Evolutionary conservation across 2,329 filamentous ascomycete species (phyloP).

Genomic region (Stagonosporopsis vannaccii): DNA sequence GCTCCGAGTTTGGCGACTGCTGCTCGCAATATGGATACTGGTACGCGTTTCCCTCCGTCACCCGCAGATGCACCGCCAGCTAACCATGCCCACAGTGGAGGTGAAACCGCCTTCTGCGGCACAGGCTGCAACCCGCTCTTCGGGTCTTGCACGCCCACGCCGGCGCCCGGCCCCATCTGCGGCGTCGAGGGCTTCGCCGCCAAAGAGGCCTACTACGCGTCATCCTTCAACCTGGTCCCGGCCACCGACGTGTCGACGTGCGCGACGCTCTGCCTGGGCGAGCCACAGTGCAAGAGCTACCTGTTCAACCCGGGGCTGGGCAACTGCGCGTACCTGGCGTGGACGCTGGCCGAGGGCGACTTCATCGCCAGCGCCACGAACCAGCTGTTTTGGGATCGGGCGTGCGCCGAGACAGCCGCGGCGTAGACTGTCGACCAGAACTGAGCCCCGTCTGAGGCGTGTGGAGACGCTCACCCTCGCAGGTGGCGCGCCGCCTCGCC

Average conservation of each 20-base stretch:
- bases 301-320: slow-evolving; percentile 17
- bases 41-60: not conserved
- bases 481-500: too few species aligned
- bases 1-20: slow-evolving; percentile 15
- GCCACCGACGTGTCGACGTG: slow-evolving; percentile 20
- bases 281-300: slow-evolving; percentile 22
- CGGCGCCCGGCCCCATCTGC: slow-evolving; percentile 13
- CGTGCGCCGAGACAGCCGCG: not conserved
- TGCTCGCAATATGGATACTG: slow-evolving; percentile 19
- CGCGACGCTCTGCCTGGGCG: slow-evolving; percentile 19
- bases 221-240: slow-evolving; percentile 23
- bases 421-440: too few species aligned
- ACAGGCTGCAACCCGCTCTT: slow-evolving; percentile 31
- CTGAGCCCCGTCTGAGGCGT: too few species aligned
- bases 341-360: slow-evolving; percentile 12
- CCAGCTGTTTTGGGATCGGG: slow-evolving; percentile 18
- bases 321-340: slow-evolving; percentile 15
- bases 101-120: slow-evolving; percentile 29
- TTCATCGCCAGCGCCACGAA: slow-evolving; percentile 15
- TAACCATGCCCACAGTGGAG: slow-evolving; percentile 5
- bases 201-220: slow-evolving; percentile 23
- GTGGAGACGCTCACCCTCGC: too few species aligned
- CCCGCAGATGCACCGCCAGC: not conserved
- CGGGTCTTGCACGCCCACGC: slow-evolving; percentile 15
- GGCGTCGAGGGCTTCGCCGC: slow-evolving; percentile 23